Evolutionary conservation across 495 filamentous ascomycete genomes (phyloP).

Genomic region (Annulohypoxylon moriforme): DNA sequence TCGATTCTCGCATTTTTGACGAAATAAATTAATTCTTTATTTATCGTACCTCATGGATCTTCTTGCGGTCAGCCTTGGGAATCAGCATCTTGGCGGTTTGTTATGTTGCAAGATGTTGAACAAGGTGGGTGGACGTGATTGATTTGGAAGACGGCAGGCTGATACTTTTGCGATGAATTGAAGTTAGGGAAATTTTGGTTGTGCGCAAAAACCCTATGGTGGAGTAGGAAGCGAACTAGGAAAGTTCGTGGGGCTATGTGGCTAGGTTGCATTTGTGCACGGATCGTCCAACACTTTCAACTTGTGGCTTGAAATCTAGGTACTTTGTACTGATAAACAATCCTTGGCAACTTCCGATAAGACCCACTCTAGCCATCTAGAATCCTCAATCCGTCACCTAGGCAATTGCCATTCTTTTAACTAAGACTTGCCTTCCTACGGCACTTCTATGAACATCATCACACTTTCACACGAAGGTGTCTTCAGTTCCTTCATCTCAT

Average conservation of each 20-base stretch:
- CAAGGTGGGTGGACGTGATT: constrained; percentile 40
- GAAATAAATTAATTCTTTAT: constrained; percentile 10
- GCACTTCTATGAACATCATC: not conserved
- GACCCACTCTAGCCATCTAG: constrained; percentile 5
- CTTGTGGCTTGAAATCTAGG: not conserved
- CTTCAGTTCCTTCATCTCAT: not conserved
- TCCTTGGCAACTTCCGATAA: not conserved
- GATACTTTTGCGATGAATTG: constrained; percentile 48
- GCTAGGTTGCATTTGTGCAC: constrained; percentile 40
- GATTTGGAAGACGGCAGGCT: constrained; percentile 47
- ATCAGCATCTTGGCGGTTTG: constrained; percentile 84
- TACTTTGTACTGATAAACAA: constrained; percentile 2
- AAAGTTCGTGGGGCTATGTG: constrained; percentile 42
- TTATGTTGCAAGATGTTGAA: constrained; percentile 60
- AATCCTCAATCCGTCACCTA: constrained; percentile 4
- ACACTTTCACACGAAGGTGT: not conserved
- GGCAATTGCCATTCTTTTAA: constrained; percentile 4
- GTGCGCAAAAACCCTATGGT: constrained; percentile 53
- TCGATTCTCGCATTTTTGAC: constrained; percentile 6
- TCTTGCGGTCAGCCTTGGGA: constrained; percentile 99
- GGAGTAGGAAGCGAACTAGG: constrained; percentile 44
- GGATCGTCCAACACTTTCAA: not conserved
- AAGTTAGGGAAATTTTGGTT: constrained; percentile 49
- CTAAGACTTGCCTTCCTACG: not conserved
- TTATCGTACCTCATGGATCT: constrained; percentile 83